Conservation (phyloP, 257 asterid species). For the Plectranthus barbatus region DNA sequence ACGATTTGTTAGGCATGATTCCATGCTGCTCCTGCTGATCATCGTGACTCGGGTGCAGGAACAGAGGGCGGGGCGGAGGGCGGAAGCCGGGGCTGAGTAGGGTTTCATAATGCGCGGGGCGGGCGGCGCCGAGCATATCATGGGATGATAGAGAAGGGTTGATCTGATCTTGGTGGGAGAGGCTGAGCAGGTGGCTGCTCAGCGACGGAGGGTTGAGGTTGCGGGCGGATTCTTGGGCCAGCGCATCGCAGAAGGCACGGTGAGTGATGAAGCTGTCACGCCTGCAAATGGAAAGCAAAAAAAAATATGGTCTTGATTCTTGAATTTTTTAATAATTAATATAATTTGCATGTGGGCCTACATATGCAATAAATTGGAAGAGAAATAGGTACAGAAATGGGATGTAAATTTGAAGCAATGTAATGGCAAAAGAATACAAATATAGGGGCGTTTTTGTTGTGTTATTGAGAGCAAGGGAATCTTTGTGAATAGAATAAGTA, state of each 20-base stretch:
- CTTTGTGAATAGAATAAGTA: conserved; percentile 20
- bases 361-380: background rate
- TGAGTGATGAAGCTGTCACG: conserved; percentile 83
- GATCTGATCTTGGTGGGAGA: conserved; percentile 34
- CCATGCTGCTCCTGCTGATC: conserved; percentile 29
- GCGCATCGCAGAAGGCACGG: conserved; percentile 80
- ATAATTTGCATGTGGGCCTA: conserved; percentile 9
- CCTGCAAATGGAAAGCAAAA: conserved; percentile 25
- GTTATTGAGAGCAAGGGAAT: conserved; percentile 29
- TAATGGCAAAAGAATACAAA: conserved; percentile 10
- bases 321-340: too few species aligned
- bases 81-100: conserved; percentile 30
- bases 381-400: background rate
- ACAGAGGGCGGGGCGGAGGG: conserved; percentile 18
- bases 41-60: conserved; percentile 25
- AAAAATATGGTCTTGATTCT: too few species aligned
- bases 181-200: conserved; percentile 38
- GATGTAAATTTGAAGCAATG: background rate
- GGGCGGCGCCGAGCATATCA: conserved; percentile 33
- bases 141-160: conserved; percentile 21
- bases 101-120: conserved; percentile 30
- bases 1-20: conserved; percentile 22
- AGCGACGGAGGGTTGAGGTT: conserved; percentile 37
- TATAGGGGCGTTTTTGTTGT: conserved; percentile 18
- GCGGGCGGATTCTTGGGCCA: conserved; percentile 70